Evolutionary conservation across 306 rosid genomes (phyloP), one percentile per base, ranked within the genome.

Genomic region (Spatholobus suberectus): DNA sequence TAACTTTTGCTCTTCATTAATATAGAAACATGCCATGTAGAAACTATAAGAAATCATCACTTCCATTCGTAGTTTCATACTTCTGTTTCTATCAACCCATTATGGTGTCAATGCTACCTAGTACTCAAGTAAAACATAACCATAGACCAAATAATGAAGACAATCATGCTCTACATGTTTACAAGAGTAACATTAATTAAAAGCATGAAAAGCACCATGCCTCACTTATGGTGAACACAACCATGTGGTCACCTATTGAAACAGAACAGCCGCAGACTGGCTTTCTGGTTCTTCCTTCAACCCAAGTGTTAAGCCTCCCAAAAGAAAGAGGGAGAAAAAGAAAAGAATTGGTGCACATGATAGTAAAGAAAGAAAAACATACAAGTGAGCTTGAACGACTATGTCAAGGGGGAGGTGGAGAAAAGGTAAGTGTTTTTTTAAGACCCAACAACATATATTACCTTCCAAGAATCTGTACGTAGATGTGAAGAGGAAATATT

Each of bases 401-500:
- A 51, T 10, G 21, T 37, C 55, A 44, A 35, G 76, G 27, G 62
- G 73, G 58, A 68, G 51, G 52, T 67, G 55, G 76, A 65, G 47
- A 77, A 84, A 63, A 80, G 15, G 27, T 5, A 12, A 71, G 47
- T 26, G 35, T 24, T 13, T 29, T 75, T 69, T 80, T 38, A 54
- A 75, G 41, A 61, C 52, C 29, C 29, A 51, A 70, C 43, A 40
- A 23, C 49, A 74, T 76, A 59, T 15, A 46, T 51, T 85, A 96
- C 99, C 94, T 86, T 91, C 63, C 57, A 84, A 87, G 81, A 84
- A 86, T 88, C 95, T 51, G 89, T 84, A 52, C 98, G 97, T 70
- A 96, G 86, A 89, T 86, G 97, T 18, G 99, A 96, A 65, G 99
- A 83, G 5, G 99, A 96, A 80, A 96, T 92, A 89, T 96, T 96